These are phyloP conservation scores for Triglochin maritima DNA, from an alignment of 106 monocot species.

Conservation along the genomic window DNA sequence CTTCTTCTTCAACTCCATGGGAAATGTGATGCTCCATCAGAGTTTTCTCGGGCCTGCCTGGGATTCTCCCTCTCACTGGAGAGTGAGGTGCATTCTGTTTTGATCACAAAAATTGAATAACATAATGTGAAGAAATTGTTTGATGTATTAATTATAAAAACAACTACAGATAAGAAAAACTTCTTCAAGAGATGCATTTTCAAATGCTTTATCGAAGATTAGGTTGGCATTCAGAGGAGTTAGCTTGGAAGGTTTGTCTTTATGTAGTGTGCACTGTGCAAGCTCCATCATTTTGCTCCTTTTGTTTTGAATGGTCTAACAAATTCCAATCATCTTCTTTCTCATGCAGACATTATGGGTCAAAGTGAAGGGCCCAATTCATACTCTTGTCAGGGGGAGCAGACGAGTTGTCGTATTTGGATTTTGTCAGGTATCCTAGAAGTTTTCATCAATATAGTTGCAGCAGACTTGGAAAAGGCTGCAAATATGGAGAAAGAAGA, in stretches of 20 bases:
- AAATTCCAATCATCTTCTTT: conserved; percentile 12
- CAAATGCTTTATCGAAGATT: conserved; percentile 63
- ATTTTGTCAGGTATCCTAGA: conserved; percentile 52
- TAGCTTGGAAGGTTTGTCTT: conserved; percentile 42
- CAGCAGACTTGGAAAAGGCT: conserved; percentile 58
- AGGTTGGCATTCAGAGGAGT: conserved; percentile 33
- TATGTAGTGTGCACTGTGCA: neutral
- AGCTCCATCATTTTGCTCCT: neutral
- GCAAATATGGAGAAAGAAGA: conserved; percentile 17
- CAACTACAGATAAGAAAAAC: conserved; percentile 29
- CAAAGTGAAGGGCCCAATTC: conserved; percentile 28
- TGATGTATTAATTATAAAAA: neutral
- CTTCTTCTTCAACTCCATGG: conserved; percentile 51
- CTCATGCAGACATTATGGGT: conserved; percentile 25
- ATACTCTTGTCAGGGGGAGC: conserved; percentile 30
- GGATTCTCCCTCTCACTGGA: conserved; percentile 84
- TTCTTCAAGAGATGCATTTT: conserved; percentile 53
- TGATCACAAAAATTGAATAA: neutral
- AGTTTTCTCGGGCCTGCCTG: conserved; percentile 53
- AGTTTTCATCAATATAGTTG: conserved; percentile 46
- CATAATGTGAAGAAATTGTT: neutral
- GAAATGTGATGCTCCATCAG: conserved; percentile 36
- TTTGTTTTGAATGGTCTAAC: no score
- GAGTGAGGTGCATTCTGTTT: conserved; percentile 45
- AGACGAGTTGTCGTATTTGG: conserved; percentile 11